Conservation (phyloP, 495 filamentous ascomycete species). For the Aspergillus ostianus region DNA sequence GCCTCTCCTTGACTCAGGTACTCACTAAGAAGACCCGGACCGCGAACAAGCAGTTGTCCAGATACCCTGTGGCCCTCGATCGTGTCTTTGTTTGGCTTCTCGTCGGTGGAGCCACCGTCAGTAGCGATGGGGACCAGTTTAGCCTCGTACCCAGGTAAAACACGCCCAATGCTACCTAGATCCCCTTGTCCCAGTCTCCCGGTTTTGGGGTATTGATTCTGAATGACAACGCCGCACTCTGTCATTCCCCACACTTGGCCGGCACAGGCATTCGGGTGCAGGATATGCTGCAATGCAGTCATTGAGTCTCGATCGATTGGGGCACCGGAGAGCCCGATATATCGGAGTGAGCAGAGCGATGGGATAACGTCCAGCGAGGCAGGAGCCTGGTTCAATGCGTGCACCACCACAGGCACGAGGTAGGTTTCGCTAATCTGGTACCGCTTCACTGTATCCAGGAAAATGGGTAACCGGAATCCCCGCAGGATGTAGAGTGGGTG, state of each 20-base stretch:
- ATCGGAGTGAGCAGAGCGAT: background rate
- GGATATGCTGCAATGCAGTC: background rate
- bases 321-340: background rate
- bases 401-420: conserved; percentile 9
- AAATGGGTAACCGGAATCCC: background rate
- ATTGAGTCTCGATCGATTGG: background rate
- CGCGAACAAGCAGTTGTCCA: background rate
- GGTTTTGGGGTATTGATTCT: background rate
- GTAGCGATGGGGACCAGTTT: background rate
- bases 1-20: background rate
- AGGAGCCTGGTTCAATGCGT: conserved; percentile 1
- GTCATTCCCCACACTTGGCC: background rate
- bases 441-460: background rate
- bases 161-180: background rate
- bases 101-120: background rate
- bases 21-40: background rate
- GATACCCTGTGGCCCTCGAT: background rate
- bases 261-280: background rate
- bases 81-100: background rate
- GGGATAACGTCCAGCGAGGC: background rate
- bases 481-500: background rate
- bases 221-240: background rate
- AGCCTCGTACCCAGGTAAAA: background rate
- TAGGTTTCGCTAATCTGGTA: conserved; percentile 4
- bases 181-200: background rate